Base-by-base conservation (phyloP, 345 rosid genomes). In the Isatis tinctoria region DNA sequence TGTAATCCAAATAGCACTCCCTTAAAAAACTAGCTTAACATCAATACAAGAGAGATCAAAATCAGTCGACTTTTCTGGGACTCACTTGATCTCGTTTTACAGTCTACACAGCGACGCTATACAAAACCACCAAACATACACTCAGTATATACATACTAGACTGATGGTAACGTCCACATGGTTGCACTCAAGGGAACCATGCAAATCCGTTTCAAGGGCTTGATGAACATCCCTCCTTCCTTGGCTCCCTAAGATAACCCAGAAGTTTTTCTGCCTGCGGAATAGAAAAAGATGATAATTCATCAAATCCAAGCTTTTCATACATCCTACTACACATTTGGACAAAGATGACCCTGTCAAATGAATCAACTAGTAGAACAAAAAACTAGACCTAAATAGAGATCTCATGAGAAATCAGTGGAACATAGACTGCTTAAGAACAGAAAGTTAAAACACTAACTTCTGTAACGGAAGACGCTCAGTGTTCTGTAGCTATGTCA, bases 221-320 rank as follows among this genome's bases (percentile, higher is more conserved):
- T 37, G 87, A 79, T 22, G 87, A 81, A 0, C 85, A 77, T 37
- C 87, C 85, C 56, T 87, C 89, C 43, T 84, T 84, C 66, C 96
- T 83, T 36, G 88, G 87, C 74, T 84, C 96, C 74, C 96, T 73
- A 60, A 90, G 83, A 81, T 90, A 87, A 51, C 83, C 85, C 54
- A 90, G 87, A 26, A 90, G 97, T 13, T 80, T 92, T 81, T 92
- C 99, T 35, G 99, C 99, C 99, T 95, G 89, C 85, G 81, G 26
- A 30, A 52, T 22, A 11, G 1, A 77, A 54, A 66, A 27, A 20
- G 0, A 61, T 33, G 17, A 40, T 49, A 24, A 43, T 45, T 43
- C 1, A 62, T 76, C 63, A 66, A 12, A 1, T 36, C 56, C 28
- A 54, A 64, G 70, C 32, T 49, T 60, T 47, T 48, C 22, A 60